Evolutionary conservation across 2,329 filamentous ascomycete species (phyloP).

Genomic region (Microdochium nivale): DNA sequence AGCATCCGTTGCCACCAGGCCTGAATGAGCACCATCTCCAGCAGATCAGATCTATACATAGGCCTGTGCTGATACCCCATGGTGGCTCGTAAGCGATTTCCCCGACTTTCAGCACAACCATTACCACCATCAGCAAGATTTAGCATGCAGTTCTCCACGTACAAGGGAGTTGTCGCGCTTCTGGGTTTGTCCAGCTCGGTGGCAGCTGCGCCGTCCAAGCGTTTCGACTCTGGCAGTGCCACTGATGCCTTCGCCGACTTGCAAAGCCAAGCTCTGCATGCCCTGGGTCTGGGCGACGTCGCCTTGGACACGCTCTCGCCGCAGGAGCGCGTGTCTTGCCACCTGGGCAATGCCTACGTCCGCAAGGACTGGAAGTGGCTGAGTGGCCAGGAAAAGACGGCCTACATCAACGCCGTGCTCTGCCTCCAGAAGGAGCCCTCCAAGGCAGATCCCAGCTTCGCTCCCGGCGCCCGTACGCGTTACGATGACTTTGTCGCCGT

Average conservation of each 20-base stretch:
- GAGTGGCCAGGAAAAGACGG: slow-evolving; percentile 12
- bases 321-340: background rate
- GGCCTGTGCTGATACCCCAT: background rate
- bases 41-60: background rate
- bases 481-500: slow-evolving; percentile 28
- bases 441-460: slow-evolving; percentile 16
- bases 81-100: background rate
- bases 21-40: background rate
- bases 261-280: background rate
- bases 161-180: background rate
- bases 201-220: background rate
- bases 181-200: background rate
- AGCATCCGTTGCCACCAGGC: background rate
- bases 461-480: slow-evolving; percentile 20
- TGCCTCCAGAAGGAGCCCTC: slow-evolving; percentile 23
- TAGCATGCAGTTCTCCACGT: background rate
- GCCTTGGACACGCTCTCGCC: background rate
- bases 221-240: background rate
- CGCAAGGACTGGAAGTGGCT: slow-evolving; percentile 12
- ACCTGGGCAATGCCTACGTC: slow-evolving; percentile 5
- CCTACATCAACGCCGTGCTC: slow-evolving; percentile 23
- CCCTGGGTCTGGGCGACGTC: background rate
- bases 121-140: background rate
- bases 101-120: background rate
- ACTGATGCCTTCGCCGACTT: background rate